A percentile compares a stretch with the other conserved stretches of the same genome.
Evolutionary conservation across 2,329 filamentous ascomycete genomes (phyloP).

Genomic region (Tolypocladium cylindrosporum): DNA sequence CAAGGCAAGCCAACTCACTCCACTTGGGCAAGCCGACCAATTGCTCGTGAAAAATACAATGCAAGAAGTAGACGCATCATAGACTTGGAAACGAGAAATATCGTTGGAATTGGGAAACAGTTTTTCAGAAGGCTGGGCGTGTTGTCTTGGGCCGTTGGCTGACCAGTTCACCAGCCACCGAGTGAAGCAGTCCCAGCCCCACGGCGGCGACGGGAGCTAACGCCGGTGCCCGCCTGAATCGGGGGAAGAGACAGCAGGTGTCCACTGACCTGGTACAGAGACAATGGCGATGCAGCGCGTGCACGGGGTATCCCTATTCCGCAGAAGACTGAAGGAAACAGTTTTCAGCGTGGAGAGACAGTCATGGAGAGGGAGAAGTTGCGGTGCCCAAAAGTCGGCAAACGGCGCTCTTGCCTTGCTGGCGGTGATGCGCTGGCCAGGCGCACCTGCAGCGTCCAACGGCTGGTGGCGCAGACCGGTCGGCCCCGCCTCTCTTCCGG

Average conservation of each 20-base stretch:
- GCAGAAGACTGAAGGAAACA: not conserved
- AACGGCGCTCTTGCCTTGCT: not conserved
- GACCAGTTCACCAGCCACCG: slow-evolving; percentile 7
- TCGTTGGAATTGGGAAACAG: slow-evolving; percentile 18
- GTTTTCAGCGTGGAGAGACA: not conserved
- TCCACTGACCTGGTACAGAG: not conserved
- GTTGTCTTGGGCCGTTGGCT: not conserved
- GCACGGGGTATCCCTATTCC: no score
- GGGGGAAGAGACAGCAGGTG: not conserved
- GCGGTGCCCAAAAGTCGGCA: not conserved
- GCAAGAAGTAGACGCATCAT: slow-evolving; percentile 19
- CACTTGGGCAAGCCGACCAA: slow-evolving; percentile 23
- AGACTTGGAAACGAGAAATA: slow-evolving; percentile 16
- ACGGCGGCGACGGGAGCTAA: not conserved
- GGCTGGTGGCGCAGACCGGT: slow-evolving; percentile 1
- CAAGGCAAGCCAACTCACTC: slow-evolving; percentile 16
- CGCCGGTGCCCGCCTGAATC: not conserved
- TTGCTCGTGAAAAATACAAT: slow-evolving; percentile 20
- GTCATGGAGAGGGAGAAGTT: not conserved
- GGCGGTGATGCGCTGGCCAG: slow-evolving; percentile 1
- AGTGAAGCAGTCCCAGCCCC: not conserved
- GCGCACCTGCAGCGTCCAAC: slow-evolving; percentile 2
- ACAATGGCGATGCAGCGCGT: not conserved
- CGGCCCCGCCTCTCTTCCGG: slow-evolving; percentile 2
- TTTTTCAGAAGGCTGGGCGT: slow-evolving; percentile 4